phyloP scores from a whole-genome alignment of 78 protist species.

The Dictyostelium firmibasis region DNA sequence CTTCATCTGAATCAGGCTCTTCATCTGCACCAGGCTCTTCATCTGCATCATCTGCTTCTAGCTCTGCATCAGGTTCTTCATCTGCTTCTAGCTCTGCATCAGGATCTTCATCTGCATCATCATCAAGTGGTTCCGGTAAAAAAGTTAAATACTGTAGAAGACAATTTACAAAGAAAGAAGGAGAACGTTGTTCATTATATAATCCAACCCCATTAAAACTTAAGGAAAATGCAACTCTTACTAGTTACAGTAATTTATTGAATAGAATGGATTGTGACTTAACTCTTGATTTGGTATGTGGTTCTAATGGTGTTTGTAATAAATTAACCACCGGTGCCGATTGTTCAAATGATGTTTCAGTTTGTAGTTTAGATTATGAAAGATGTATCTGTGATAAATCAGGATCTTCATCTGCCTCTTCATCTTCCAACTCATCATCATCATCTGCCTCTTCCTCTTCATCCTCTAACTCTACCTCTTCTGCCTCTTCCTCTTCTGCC shows the following conservation, averaged over 20 bases:
- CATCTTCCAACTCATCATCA: neutral
- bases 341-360: neutral
- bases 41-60: neutral
- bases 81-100: neutral
- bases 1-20: neutral
- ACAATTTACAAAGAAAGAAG: conserved; percentile 11
- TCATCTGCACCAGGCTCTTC: neutral
- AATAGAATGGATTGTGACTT: conserved; percentile 13
- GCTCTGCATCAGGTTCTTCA: neutral
- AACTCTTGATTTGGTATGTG: neutral
- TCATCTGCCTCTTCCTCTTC: neutral
- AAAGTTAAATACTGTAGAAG: neutral
- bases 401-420: neutral
- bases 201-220: neutral
- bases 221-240: neutral
- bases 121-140: neutral
- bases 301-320: neutral
- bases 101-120: neutral
- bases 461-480: too few species aligned
- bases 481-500: neutral
- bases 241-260: neutral
- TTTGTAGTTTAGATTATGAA: neutral
- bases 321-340: neutral
- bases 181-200: neutral
- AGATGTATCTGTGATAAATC: neutral